phyloP scores from a whole-genome alignment of 768 basidiomycete species.

The Serendipita sp. region DNA sequence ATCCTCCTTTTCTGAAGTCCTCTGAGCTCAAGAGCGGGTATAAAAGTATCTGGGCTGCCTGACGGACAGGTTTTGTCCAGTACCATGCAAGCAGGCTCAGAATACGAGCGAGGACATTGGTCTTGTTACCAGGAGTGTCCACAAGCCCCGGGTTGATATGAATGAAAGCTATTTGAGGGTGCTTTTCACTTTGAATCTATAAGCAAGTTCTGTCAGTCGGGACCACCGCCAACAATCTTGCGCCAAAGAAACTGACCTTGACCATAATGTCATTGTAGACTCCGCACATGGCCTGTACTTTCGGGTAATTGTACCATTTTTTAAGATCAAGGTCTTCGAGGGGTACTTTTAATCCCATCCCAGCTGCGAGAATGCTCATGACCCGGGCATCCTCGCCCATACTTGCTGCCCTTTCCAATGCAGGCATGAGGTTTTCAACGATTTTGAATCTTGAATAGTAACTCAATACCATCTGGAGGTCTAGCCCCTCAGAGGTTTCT shows the following conservation, averaged over 20 bases:
- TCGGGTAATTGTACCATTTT: background rate
- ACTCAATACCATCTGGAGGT: background rate
- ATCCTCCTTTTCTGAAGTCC: background rate
- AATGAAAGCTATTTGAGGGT: constrained; percentile 8
- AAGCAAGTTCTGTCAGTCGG: background rate
- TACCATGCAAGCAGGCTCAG: background rate
- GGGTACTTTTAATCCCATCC: constrained; percentile 7
- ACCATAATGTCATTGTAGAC: constrained; percentile 1
- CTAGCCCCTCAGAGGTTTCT: constrained; percentile 9
- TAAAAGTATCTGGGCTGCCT: background rate
- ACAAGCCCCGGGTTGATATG: constrained; percentile 8
- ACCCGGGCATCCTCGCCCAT: constrained; percentile 9
- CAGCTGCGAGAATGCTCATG: constrained; percentile 6
- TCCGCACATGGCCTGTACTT: background rate
- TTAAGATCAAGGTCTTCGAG: constrained; percentile 14
- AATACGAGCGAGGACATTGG: background rate
- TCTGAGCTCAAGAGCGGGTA: background rate
- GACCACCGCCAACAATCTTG: background rate
- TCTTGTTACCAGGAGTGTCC: background rate
- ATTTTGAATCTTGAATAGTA: constrained; percentile 6
- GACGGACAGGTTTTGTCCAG: background rate
- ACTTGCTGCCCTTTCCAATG: constrained; percentile 7
- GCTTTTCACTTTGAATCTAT: constrained; percentile 4
- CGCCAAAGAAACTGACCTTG: background rate
- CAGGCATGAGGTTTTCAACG: constrained; percentile 7